A percentile compares a stretch with the other conserved stretches of the same genome.
phyloP scores from a whole-genome alignment of 257 asterid species.

The Handroanthus guayacan region DNA sequence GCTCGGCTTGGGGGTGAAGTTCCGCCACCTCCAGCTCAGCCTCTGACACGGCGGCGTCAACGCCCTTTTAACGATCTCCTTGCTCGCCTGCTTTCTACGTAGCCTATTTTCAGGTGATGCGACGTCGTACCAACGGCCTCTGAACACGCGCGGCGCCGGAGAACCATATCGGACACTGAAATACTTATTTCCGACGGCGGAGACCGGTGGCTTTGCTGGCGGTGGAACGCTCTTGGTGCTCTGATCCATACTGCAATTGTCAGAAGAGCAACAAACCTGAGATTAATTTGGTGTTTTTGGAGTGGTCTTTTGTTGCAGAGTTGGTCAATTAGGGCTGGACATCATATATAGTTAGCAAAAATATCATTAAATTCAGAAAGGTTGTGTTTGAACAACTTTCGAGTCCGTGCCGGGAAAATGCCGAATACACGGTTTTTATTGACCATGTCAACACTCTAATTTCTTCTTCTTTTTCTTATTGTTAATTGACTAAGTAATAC shows the following conservation, averaged over 20 bases:
- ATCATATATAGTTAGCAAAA: background rate
- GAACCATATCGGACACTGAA: background rate
- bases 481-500: too few relatives aligned
- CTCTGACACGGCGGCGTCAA: slow-evolving; percentile 58
- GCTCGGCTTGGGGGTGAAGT: slow-evolving; percentile 70
- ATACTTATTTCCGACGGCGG: slow-evolving; percentile 9
- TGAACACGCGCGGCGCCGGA: background rate
- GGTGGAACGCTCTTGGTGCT: slow-evolving; percentile 29
- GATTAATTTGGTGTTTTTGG: background rate
- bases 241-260: slow-evolving; percentile 19
- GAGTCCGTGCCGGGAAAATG: background rate
- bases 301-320: background rate
- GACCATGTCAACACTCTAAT: slow-evolving; percentile 28
- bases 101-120: slow-evolving; percentile 18
- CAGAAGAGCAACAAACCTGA: too few relatives aligned
- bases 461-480: background rate
- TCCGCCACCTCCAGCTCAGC: slow-evolving; percentile 67
- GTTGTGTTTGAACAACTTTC: background rate
- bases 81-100: slow-evolving; percentile 53
- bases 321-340: background rate
- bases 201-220: slow-evolving; percentile 29
- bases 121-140: slow-evolving; percentile 17
- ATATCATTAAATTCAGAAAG: background rate
- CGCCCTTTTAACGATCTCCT: slow-evolving; percentile 67
- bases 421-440: slow-evolving; percentile 24